Base-by-base conservation (phyloP, 345 rosid genomes). In the Aurinia saxatilis region DNA sequence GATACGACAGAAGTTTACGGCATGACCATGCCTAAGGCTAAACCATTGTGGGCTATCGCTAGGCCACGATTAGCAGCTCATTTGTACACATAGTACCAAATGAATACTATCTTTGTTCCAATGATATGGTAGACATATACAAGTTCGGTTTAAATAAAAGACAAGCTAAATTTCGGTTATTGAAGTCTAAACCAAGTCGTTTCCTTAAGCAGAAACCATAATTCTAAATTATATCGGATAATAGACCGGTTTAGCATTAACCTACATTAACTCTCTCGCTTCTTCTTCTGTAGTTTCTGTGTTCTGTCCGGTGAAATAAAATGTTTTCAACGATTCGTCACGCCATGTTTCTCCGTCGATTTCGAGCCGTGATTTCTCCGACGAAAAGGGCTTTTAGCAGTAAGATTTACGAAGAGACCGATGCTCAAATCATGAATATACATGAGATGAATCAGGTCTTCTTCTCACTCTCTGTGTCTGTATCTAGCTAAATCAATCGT, bases 1-100 rank as follows among this genome's bases (percentile, higher is more conserved):
- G 86, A 85, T 12, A 88, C 85, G 0, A 34, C 8, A 0, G 98
- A 88, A 71, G 85, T 85, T 9, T 92, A 88, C 10, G 96, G 98
- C 38, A 84, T 89, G 98, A 91, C 98, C 7, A 91, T 88, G 98
- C 98, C 98, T 2, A 88, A 84, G 67, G 95, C 96, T 54, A 47
- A 65, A 70, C 88, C 96, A 8, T 53, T 88, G 21, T 9, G 75
- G 67, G 95, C 90, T 9, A 1, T 79, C 14, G 86, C 96, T 44
- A 77, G 35, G 71, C 90, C 95, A 1, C 84, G 98, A 12, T 68
- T 88, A 48, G 64, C 80, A 5, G 50, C 61, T 46, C 77, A 80
- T 21, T 3, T 86, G 70, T 87, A 90, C 41, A 62, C 3, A 13
- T 79, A 63, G 76, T 58, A 48, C 53, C 5, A 4, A 18, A 29